Conservation (phyloP, 2,329 filamentous ascomycete genomes). For the Botrytis galanthina region DNA sequence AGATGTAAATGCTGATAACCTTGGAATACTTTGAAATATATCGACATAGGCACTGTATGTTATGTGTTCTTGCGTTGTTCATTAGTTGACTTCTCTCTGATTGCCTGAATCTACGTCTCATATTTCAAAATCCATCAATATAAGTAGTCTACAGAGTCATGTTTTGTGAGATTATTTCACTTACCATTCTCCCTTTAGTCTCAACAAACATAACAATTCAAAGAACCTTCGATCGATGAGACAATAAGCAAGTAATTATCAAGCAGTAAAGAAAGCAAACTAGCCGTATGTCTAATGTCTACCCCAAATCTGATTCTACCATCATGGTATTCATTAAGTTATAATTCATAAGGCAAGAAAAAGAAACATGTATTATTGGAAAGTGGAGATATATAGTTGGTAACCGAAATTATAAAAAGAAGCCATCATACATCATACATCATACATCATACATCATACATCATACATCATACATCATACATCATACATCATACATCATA, state of each 20-base stretch:
- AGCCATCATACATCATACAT: background rate
- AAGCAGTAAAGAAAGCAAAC: background rate
- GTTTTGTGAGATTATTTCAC: background rate
- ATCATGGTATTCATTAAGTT: background rate
- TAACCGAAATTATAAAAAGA: background rate
- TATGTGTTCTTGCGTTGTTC: fast-evolving
- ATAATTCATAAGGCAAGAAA: too few relatives aligned
- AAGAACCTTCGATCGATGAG: background rate
- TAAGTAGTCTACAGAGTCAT: background rate
- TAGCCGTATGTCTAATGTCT: too few relatives aligned
- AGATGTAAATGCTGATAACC: background rate
- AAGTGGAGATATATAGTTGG: background rate
- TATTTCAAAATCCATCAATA: too few relatives aligned
- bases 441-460: too few relatives aligned
- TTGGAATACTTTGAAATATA: background rate
- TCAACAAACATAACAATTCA: background rate
- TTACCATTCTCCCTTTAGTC: background rate
- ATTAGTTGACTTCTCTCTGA: background rate
- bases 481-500: too few relatives aligned
- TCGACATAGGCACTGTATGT: background rate
- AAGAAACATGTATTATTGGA: background rate
- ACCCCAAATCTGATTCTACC: background rate
- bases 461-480: too few relatives aligned
- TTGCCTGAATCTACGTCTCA: background rate
- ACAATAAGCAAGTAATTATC: background rate